Base-by-base conservation (phyloP, 1,139 yeast genomes). In the Geotrichum candidum region DNA sequence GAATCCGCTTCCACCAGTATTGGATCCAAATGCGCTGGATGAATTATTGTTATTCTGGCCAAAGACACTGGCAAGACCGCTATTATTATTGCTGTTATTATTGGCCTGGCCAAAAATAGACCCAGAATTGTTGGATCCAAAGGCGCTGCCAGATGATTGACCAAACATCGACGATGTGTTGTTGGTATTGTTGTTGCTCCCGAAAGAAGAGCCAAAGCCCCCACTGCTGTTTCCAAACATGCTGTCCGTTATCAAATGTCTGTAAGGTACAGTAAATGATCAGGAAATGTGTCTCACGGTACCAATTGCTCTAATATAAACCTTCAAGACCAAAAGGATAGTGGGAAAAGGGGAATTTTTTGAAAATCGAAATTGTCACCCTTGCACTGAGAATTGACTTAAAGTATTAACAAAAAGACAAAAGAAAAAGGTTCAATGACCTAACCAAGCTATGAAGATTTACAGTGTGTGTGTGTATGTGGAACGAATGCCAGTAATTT, bases 11-110 rank as follows among this genome's bases (percentile, higher is more conserved):
- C 41, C 41, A 13, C 41, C 46, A 15, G 46, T 15, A 3, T 54
- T 45, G 1, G 62, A 46, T 50, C 76, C 73, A 66, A 72, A 74
- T 33, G 73, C 69, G 54, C 68, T 70, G 63, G 70, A 63, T 50
- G 64, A 62, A 55, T 29, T 58, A 45, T 58, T 59, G 41, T 54
- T 57, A 27, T 65, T 53, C 59, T 62, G 66, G 3, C 81, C 82
- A 70, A 79, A 79, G n/a, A 41, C 46, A 15, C 46, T 41, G n/a
- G 46, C 23, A 5, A 80, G 76, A n/a, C 80, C 73, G 45, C 77
- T 65, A 18, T 70, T 31, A 33, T 56, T 53, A 54, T 41, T 54
- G 51, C 31, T 55, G 31, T 31, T 67, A 54, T 64, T 66, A 53
- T 65, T 41, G 46, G 46, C 13, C n/a, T 41, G 46, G 22, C 46